Conservation (phyloP, 257 asterid species). For the Plantago ovata region DNA sequence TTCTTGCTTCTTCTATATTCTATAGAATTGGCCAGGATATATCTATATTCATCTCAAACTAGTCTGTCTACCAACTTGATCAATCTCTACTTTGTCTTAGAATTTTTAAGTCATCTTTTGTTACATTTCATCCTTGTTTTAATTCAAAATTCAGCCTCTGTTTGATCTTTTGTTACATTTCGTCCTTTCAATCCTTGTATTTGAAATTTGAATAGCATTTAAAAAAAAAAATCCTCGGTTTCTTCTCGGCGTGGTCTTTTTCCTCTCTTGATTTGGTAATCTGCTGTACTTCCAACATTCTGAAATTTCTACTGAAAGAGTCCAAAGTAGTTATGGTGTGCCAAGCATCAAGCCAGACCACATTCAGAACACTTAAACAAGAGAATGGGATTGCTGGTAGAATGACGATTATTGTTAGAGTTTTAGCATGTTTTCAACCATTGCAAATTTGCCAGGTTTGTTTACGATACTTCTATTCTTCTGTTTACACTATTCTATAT, state of each 20-base stretch:
- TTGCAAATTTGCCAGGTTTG: conserved; percentile 81
- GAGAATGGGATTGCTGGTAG: conserved; percentile 72
- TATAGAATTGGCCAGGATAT: conserved; percentile 33
- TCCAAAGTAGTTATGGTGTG: conserved; percentile 86
- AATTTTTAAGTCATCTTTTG: conserved; percentile 13
- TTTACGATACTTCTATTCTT: conserved; percentile 5
- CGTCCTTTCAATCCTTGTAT: not conserved
- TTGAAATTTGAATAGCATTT: not conserved
- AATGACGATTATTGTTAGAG: conserved; percentile 70
- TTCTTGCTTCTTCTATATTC: conserved; percentile 49
- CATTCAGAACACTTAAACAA: conserved; percentile 68
- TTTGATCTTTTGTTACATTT: conserved; percentile 19
- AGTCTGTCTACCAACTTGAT: not conserved
- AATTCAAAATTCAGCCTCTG: conserved; percentile 17
- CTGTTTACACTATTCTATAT: not conserved
- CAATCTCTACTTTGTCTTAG: conserved; percentile 4
- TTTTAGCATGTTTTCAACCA: conserved; percentile 84
- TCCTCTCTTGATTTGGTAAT: conserved; percentile 11
- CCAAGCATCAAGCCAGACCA: conserved; percentile 78
- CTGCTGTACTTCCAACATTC: conserved; percentile 20
- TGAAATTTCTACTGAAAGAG: conserved; percentile 32
- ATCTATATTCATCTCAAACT: not conserved
- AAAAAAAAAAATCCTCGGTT: conserved; percentile 12
- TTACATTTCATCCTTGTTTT: conserved; percentile 2
- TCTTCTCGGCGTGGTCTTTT: conserved; percentile 9